Conservation (phyloP, 73 alveolate species). For the Paramecium tetraurelia region DNA sequence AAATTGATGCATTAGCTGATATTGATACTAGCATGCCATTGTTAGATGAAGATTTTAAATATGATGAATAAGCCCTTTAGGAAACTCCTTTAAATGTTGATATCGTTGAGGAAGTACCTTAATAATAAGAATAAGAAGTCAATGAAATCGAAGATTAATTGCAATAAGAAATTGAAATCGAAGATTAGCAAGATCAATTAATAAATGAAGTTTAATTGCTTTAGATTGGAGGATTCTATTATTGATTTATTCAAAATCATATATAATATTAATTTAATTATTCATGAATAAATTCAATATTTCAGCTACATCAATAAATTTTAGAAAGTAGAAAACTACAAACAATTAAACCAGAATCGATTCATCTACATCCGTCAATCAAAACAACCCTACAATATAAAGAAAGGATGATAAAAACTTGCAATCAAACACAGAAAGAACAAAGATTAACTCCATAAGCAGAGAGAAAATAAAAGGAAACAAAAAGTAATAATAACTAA, state of each 20-base stretch:
- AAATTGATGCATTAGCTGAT: slow-evolving; percentile 15
- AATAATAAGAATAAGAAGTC: background rate
- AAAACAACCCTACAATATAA: background rate
- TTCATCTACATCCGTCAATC: background rate
- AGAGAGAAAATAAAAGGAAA: background rate
- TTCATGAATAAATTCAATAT: background rate
- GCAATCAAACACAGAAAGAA: background rate
- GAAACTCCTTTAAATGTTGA: background rate
- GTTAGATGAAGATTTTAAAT: slow-evolving; percentile 2
- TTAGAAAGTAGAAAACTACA: background rate
- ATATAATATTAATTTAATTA: background rate
- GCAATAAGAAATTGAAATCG: background rate
- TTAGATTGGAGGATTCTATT: slow-evolving; percentile 12
- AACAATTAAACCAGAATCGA: background rate
- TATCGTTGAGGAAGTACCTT: background rate
- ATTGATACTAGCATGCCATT: slow-evolving; percentile 17
- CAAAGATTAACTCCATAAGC: background rate
- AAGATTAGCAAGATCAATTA: background rate
- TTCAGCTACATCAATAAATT: background rate
- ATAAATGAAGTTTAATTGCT: background rate
- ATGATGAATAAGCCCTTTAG: slow-evolving; percentile 3
- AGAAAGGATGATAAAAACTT: background rate
- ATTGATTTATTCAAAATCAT: background rate
- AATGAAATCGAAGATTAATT: background rate
- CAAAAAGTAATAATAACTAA: background rate